phyloP scores from a whole-genome alignment of 1,139 yeast genomes.

The Ashbya aceris region DNA sequence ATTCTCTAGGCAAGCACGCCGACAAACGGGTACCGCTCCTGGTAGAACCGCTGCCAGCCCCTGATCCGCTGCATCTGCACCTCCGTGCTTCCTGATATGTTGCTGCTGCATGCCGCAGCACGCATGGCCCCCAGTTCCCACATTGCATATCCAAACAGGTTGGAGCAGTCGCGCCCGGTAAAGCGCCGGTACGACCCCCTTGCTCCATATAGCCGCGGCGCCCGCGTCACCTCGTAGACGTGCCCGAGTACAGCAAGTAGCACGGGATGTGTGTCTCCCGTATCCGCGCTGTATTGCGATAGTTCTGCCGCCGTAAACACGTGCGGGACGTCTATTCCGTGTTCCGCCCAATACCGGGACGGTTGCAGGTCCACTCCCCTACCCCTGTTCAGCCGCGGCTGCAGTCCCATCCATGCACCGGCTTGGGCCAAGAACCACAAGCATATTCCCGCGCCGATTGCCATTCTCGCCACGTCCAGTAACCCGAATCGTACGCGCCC shows the following conservation, averaged over 20 bases:
- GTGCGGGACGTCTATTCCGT: constrained; percentile 10
- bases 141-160: constrained; percentile 13
- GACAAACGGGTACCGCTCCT: constrained; percentile 16
- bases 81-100: constrained; percentile 8
- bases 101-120: constrained; percentile 9
- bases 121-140: constrained; percentile 15
- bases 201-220: constrained; percentile 16
- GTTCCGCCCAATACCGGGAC: constrained; percentile 13
- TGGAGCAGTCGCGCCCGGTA: constrained; percentile 20
- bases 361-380: not conserved
- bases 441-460: not conserved
- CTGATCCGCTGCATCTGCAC: constrained; percentile 12
- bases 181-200: constrained; percentile 19
- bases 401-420: not conserved
- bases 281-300: constrained; percentile 9
- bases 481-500: too few species aligned
- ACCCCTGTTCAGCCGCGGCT: not conserved
- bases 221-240: constrained; percentile 20
- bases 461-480: constrained; percentile 14
- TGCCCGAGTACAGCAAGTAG: constrained; percentile 16
- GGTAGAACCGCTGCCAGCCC: constrained; percentile 16
- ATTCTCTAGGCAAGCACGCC: constrained; percentile 9
- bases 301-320: constrained; percentile 13
- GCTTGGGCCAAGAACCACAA: too few species aligned
- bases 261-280: constrained; percentile 9